Percentiles rank a stretch among this genome's conserved stretches.
Evolutionary conservation across 805 yeast genomes (phyloP).

Genomic region (Lipomyces yamadae): DNA sequence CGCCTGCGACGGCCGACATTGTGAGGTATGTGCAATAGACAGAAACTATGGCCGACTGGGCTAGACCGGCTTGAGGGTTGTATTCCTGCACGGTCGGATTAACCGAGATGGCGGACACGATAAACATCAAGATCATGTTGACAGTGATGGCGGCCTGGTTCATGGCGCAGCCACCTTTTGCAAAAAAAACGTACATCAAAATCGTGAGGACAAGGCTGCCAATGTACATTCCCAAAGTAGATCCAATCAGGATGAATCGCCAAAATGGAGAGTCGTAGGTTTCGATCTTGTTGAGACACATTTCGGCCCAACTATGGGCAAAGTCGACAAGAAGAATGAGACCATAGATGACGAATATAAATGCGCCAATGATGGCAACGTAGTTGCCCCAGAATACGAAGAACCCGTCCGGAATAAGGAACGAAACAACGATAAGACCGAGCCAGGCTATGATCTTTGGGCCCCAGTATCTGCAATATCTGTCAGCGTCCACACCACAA

Average conservation of each 20-base stretch:
- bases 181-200: conserved; percentile 81
- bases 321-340: conserved; percentile 88
- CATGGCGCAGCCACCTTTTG: conserved; percentile 81
- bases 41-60: conserved; percentile 95
- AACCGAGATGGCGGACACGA: conserved; percentile 73
- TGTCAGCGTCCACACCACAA: not conserved
- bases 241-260: conserved; percentile 81
- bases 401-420: conserved; percentile 83
- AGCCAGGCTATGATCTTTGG: conserved; percentile 68
- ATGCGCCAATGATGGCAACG: conserved; percentile 81
- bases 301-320: conserved; percentile 99
- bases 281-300: conserved; percentile 88
- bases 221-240: conserved; percentile 83
- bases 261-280: conserved; percentile 75
- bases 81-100: conserved; percentile 85
- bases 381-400: conserved; percentile 90
- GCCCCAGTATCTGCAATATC: conserved; percentile 64
- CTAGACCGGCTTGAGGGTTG: conserved; percentile 94
- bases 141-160: conserved; percentile 84
- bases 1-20: conserved; percentile 91
- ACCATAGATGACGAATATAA: conserved; percentile 86
- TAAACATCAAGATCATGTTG: conserved; percentile 67
- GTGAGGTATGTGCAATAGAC: conserved; percentile 89
- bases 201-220: conserved; percentile 73
- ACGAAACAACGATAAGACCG: conserved; percentile 61